Base-by-base conservation (phyloP, 371 early-diverging fungal species). In the Capillidium rhysosporum region DNA sequence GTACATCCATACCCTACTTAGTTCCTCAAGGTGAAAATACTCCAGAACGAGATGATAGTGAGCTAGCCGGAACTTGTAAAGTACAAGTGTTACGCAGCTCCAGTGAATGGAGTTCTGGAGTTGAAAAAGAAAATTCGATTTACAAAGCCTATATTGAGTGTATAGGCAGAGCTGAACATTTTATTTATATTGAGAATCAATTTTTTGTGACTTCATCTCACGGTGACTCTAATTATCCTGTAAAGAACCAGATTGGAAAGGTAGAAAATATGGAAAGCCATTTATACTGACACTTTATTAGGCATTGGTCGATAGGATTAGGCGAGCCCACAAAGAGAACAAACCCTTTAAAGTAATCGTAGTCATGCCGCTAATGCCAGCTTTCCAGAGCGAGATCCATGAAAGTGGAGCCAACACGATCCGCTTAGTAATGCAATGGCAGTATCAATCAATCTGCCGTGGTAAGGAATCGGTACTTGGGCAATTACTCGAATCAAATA, bases 171-270 rank as follows among this genome's bases (percentile, higher is more conserved):
- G 76, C 93, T 9, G 63, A 87, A 61, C 84, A 88, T 59, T 91
- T 78, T 64, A 71, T 94, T 43, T 92, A 95, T 63, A 93, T 95
- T 59, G 93, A 95, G 62, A 93, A 95, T 61, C 93, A 95, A 67
- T 92, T 93, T 68, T 94, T 94, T 62, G 82, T 71, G 29, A 70
- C 73, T 26, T 60, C 72, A 0, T 64, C 46, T 1, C 45, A 49
- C 20, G 41, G 45, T 28, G 56, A 57, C 40, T 23, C 51, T 14
- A 41, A 46, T 18, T 52, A 55, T 38, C 18, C 47, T 25, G 40
- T 61, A 8, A 57, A 58, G 30, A 63, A 63, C 38, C 26, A 45
- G 12, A 61, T 63, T 31, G 64, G 61, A 2, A 25, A 38, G 39
- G n/a, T n/a, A n/a, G n/a, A n/a, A n/a, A n/a, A n/a, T n/a, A n/a